Evolutionary conservation across 495 filamentous ascomycete genomes (phyloP).

Genomic region (Pyronema domesticum): DNA sequence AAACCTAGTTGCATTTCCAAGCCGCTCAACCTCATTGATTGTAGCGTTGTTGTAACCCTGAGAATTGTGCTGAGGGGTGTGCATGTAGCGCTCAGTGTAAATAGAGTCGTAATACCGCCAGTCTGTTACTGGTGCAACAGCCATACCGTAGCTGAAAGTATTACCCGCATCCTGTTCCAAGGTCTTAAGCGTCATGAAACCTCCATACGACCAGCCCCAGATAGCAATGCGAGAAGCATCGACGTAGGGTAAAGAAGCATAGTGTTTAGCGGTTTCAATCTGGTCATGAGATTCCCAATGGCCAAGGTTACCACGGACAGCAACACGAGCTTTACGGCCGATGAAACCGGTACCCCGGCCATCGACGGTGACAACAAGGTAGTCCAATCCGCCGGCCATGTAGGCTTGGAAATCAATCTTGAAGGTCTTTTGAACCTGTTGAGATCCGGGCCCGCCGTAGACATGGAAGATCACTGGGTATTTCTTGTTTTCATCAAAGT

Average conservation of each 20-base stretch:
- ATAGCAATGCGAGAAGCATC: conserved; percentile 70
- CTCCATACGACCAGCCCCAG: conserved; percentile 97
- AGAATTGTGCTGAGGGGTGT: conserved; percentile 66
- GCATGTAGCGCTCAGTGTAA: conserved; percentile 94
- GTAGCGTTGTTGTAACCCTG: conserved; percentile 57
- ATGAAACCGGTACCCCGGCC: conserved; percentile 83
- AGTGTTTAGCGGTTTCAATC: conserved; percentile 76
- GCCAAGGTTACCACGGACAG: conserved; percentile 69
- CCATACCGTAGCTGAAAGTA: conserved; percentile 93
- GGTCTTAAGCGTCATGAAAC: conserved; percentile 93
- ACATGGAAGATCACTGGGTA: conserved; percentile 91
- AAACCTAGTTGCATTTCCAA: conserved; percentile 63
- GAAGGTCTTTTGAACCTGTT: conserved; percentile 68
- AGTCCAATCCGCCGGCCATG: conserved; percentile 69
- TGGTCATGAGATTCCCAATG: conserved; percentile 76
- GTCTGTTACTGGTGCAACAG: conserved; percentile 91
- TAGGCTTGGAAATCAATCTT: conserved; percentile 80
- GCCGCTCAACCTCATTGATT: conserved; percentile 50
- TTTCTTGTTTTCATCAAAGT: conserved; percentile 68
- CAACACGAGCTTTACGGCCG: conserved; percentile 63
- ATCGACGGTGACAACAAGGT: conserved; percentile 89
- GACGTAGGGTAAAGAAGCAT: conserved; percentile 65
- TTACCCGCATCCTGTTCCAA: conserved; percentile 74
- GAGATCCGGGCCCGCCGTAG: conserved; percentile 81
- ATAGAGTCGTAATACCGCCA: conserved; percentile 93